Evolutionary conservation across 2,329 filamentous ascomycete genomes (phyloP).

Genomic region (Rhynchosporium graminicola): DNA sequence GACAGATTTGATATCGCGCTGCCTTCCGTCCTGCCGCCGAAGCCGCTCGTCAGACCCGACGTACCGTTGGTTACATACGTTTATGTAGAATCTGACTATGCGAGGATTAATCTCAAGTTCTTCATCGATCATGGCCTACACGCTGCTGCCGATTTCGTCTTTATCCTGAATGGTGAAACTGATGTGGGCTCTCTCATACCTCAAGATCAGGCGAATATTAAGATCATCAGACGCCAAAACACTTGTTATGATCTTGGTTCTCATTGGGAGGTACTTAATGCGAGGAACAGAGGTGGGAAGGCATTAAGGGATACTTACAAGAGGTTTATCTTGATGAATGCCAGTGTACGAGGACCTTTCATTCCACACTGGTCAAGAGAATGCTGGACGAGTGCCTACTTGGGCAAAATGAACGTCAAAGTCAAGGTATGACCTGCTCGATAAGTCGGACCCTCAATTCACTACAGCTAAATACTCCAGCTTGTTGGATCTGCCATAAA

Average conservation of each 20-base stretch:
- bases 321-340: slow-evolving; percentile 38
- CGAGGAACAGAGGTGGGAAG: slow-evolving; percentile 1
- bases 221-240: slow-evolving; percentile 31
- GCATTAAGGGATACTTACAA: slow-evolving; percentile 31
- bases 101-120: slow-evolving; percentile 34
- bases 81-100: slow-evolving; percentile 32
- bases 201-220: slow-evolving; percentile 27
- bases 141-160: slow-evolving; percentile 35
- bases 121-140: slow-evolving; percentile 37
- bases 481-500: slow-evolving; percentile 30
- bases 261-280: slow-evolving; percentile 32
- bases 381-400: slow-evolving; percentile 37
- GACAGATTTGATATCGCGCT: slow-evolving; percentile 8
- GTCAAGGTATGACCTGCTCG: slow-evolving; percentile 29
- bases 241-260: slow-evolving; percentile 37
- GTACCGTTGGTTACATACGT: slow-evolving; percentile 35
- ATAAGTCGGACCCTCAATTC: no score
- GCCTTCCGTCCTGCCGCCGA: background rate
- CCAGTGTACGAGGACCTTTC: slow-evolving; percentile 37
- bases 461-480: slow-evolving; percentile 10
- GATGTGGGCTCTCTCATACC: slow-evolving; percentile 26
- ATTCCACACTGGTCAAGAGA: slow-evolving; percentile 32
- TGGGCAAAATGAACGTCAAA: slow-evolving; percentile 30
- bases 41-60: background rate
- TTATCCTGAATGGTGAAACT: slow-evolving; percentile 36